Evolutionary conservation across 2,329 filamentous ascomycete species (phyloP), one percentile per base, ranked within the genome.

Genomic region (Anisogramma anomala): DNA sequence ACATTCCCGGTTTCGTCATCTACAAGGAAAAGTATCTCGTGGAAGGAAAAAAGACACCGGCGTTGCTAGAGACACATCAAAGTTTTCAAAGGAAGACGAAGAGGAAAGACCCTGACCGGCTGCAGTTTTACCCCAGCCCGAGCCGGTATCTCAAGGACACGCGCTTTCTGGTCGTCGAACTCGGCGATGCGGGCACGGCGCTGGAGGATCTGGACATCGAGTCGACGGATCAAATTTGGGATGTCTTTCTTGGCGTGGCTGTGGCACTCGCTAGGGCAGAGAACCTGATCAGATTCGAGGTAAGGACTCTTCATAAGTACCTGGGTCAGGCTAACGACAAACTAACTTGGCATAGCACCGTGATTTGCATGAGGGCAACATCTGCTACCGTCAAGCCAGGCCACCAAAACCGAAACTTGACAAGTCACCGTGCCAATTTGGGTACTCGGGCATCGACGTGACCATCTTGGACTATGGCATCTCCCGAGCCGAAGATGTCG

Each of bases 381-480:
- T 81, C 13, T 80, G 77, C 47, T 65, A 80, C 35, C 65, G 67
- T 3, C 66, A 64, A 39, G 57, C 61, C 1, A 53, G 59, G 3
- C 50, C 62, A 3, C 52, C 64, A 0, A 52, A 52, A 7, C 50
- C 56, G 3, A 48, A 55, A 3, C 50, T 34, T 6, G 41, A 56
- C 32, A 51, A 51, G 11, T 53, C 57, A 3, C 48, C 50, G 0
- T 58, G 62, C 3, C 60, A 63, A 36, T 77, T 77, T 55, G 75
- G 75, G 20, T 71, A 65, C 49, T 79, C 76, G 0, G 75, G 74
- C 1, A 60, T 79, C 4, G 72, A 79, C 41, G 71, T 80, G 34
- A 80, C 77, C 0, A 74, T 81, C 30, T 61, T 81, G 4, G 77
- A 81, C 56, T 81, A 80, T 47, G 77, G 76, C 0, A 63, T 81